phyloP scores from a whole-genome alignment of 129 eudicot species.

The Saposhnikovia divaricata region DNA sequence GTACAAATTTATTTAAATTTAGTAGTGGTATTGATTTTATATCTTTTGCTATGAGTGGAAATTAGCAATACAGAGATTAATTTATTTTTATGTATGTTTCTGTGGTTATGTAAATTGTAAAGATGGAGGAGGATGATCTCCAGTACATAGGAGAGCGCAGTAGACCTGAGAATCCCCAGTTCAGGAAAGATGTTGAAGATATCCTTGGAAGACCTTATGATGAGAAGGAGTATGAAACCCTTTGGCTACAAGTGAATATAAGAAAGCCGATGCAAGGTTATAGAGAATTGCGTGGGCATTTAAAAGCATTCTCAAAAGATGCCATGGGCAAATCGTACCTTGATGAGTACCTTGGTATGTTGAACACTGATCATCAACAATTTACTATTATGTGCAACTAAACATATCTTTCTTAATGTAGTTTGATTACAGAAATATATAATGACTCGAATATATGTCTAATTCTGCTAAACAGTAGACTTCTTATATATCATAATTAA shows the following conservation, averaged over 20 bases:
- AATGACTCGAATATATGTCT: background rate
- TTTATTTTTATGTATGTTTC: background rate
- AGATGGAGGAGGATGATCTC: conserved; percentile 11
- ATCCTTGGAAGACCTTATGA: background rate
- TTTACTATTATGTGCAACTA: background rate
- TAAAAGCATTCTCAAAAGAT: background rate
- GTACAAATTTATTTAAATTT: background rate
- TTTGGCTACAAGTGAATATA: background rate
- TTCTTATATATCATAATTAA: background rate
- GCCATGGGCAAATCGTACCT: conserved; percentile 7
- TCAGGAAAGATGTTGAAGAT: conserved; percentile 4
- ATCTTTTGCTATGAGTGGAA: background rate
- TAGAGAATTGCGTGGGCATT: conserved; percentile 3
- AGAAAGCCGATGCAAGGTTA: conserved; percentile 1
- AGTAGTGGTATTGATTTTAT: background rate
- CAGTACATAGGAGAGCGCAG: conserved; percentile 3
- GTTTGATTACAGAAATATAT: background rate
- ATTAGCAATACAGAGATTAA: background rate
- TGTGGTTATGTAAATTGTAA: background rate
- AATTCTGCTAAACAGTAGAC: background rate
- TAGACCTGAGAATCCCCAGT: conserved; percentile 3
- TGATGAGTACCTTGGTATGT: conserved; percentile 11
- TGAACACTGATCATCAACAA: background rate
- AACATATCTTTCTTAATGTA: background rate
- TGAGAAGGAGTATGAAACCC: background rate